Percentiles rank a stretch among this genome's conserved stretches.
These are phyloP conservation scores for Phytophthora pisi DNA, from an alignment of 352 stramenopile species.

Conservation along the genomic window DNA sequence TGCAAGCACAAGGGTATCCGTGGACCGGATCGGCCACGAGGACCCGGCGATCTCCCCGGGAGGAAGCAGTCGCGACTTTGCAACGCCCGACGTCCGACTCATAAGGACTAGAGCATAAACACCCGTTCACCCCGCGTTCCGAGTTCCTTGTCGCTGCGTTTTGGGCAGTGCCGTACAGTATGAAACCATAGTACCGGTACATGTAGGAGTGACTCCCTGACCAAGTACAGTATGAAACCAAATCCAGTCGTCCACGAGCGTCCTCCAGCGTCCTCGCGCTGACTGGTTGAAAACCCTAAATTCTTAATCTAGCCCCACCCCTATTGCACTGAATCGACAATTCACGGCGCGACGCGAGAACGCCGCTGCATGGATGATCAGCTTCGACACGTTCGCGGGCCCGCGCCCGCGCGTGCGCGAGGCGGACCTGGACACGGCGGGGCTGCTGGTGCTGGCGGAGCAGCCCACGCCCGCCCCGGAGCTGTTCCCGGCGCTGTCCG, in stretches of 20 bases:
- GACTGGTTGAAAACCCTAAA: background rate
- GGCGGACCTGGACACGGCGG: constrained; percentile 36
- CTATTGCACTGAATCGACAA: background rate
- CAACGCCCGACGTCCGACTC: constrained; percentile 31
- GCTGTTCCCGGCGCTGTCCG: constrained; percentile 14
- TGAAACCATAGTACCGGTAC: too few relatives aligned
- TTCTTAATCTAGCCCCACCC: background rate
- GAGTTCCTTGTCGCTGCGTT: constrained; percentile 12
- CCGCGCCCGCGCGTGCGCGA: constrained; percentile 40
- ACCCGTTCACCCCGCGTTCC: constrained; percentile 27
- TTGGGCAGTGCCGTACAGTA: background rate
- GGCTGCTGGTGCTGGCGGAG: constrained; percentile 36
- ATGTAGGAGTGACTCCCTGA: background rate
- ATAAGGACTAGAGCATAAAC: constrained; percentile 48
- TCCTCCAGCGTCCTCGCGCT: constrained; percentile 4
- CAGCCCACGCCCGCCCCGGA: constrained; percentile 4
- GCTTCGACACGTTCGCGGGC: constrained; percentile 77
- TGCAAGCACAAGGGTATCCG: constrained; percentile 25
- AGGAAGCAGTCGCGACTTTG: constrained; percentile 30
- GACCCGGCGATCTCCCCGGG: constrained; percentile 10
- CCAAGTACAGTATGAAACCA: background rate
- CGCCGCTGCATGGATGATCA: constrained; percentile 71
- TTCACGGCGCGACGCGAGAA: background rate
- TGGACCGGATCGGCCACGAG: constrained; percentile 16
- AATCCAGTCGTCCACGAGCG: background rate